Conservation (phyloP, 2,329 filamentous ascomycete genomes). For the Apiospora malaysiana region DNA sequence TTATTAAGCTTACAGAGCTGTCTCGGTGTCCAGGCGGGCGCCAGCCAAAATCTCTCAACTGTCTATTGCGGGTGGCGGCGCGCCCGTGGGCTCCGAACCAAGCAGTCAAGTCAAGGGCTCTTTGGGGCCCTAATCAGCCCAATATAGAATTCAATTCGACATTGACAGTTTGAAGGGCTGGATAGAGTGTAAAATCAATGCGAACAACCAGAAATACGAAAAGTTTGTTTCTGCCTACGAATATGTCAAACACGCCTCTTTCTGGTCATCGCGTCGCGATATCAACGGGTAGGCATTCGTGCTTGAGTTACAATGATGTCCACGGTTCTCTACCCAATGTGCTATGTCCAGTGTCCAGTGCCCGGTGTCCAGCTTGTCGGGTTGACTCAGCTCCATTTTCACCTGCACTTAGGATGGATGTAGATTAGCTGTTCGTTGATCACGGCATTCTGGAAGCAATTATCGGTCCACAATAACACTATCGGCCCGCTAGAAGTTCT, state of each 20-base stretch:
- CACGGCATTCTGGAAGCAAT: background rate
- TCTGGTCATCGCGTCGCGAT: background rate
- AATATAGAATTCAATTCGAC: background rate
- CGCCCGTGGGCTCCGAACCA: slow-evolving; percentile 1
- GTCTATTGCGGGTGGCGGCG: background rate
- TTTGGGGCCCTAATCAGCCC: background rate
- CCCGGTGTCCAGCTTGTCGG: background rate
- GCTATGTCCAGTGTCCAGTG: background rate
- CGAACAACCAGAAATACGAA: background rate
- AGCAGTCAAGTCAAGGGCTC: too few relatives aligned
- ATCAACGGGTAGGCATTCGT: background rate
- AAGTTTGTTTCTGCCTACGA: background rate
- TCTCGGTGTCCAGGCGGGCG: background rate
- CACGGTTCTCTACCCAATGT: background rate
- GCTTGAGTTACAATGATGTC: background rate
- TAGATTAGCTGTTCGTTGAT: background rate
- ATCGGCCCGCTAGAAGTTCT: slow-evolving; percentile 11
- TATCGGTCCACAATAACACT: slow-evolving; percentile 10
- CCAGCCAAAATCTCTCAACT: background rate
- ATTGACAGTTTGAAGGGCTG: background rate
- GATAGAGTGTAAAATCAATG: background rate
- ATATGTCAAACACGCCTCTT: background rate
- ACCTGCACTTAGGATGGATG: background rate
- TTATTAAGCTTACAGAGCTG: background rate
- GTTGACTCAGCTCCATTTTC: slow-evolving; percentile 1